A percentile compares a stretch with the other conserved stretches of the same genome.
Evolutionary conservation across 441 rosid genomes (phyloP).

Genomic region (Pelargonium cotyledonis): DNA sequence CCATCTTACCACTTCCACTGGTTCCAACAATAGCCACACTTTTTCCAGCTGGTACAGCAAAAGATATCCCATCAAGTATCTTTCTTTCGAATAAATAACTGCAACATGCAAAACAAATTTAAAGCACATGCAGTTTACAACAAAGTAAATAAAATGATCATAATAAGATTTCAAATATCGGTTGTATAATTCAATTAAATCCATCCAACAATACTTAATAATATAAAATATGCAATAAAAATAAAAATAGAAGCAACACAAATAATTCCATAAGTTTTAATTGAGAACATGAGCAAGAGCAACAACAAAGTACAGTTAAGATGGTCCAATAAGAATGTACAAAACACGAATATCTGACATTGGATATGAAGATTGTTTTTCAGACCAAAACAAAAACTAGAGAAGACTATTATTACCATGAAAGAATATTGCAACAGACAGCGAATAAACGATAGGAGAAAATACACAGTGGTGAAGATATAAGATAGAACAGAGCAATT

Average conservation of each 20-base stretch:
- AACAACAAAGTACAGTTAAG: neutral
- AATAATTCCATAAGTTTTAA: neutral
- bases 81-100: slow-evolving; percentile 76
- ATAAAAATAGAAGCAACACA: neutral
- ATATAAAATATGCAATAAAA: no score
- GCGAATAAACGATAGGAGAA: no score
- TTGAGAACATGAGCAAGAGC: neutral
- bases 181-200: neutral
- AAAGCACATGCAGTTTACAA: slow-evolving; percentile 20
- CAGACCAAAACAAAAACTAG: no score
- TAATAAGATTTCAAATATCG: neutral
- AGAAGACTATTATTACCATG: no score
- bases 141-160: slow-evolving; percentile 13
- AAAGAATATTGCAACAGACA: no score
- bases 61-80: slow-evolving; percentile 84
- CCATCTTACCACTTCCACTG: slow-evolving; percentile 79
- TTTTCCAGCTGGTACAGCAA: slow-evolving; percentile 80
- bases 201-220: neutral
- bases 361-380: no score
- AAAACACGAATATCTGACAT: no score
- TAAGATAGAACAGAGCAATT: no score
- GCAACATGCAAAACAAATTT: slow-evolving; percentile 22
- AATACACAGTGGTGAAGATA: no score
- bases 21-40: slow-evolving; percentile 95
- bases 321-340: no score